phyloP scores from a whole-genome alignment of 1,284 basidiomycete species.

The Sphaerobolus stellatus region DNA sequence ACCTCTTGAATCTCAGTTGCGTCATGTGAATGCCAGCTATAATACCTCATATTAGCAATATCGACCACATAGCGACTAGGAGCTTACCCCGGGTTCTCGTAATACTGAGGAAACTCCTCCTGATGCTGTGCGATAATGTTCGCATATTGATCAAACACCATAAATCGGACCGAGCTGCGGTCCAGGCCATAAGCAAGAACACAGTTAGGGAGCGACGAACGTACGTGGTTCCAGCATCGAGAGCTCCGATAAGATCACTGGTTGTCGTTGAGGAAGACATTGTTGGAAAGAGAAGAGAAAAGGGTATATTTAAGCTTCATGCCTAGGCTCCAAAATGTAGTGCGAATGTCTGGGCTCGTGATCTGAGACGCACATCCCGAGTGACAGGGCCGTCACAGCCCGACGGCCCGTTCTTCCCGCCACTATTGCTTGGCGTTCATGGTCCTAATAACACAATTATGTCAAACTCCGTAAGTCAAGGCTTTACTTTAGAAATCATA shows the following conservation, averaged over 20 bases:
- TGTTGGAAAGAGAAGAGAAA: no score
- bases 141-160: constrained; percentile 89
- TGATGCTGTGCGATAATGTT: constrained; percentile 87
- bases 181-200: constrained; percentile 10
- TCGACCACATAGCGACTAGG: constrained; percentile 5
- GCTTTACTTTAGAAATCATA: no score
- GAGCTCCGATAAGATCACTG: constrained; percentile 83
- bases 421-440: no score
- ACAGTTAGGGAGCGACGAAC: constrained; percentile 29
- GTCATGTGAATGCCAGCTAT: constrained; percentile 95
- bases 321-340: no score
- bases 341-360: no score
- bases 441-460: no score
- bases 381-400: no score
- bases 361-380: no score
- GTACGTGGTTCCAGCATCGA: constrained; percentile 93
- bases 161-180: constrained; percentile 86
- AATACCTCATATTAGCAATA: constrained; percentile 13
- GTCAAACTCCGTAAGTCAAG: no score
- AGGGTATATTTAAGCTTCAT: no score
- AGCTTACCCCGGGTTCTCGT: constrained; percentile 78
- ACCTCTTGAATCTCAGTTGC: constrained; percentile 79
- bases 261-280: no score
- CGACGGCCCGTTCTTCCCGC: no score
- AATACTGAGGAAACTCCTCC: constrained; percentile 89